Conservation (phyloP, 768 basidiomycete species). For the Steccherinum ochraceum region DNA sequence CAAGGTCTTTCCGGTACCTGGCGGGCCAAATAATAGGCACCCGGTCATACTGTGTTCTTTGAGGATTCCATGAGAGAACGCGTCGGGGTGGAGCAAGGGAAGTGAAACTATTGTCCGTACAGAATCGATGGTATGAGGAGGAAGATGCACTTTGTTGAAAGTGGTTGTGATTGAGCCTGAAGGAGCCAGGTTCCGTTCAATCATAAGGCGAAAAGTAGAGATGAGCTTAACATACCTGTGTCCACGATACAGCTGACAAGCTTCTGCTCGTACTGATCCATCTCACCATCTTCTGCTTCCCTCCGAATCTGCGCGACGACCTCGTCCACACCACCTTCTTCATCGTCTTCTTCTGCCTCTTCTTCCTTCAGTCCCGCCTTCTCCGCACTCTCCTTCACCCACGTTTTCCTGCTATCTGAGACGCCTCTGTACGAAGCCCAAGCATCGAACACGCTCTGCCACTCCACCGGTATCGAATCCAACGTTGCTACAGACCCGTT, state of each 20-base stretch:
- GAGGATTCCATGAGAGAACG: constrained; percentile 84
- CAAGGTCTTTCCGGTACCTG: constrained; percentile 88
- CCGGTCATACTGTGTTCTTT: constrained; percentile 91
- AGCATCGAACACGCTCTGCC: constrained; percentile 59
- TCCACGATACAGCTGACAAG: constrained; percentile 85
- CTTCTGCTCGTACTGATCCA: constrained; percentile 78
- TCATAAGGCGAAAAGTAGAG: too few relatives aligned
- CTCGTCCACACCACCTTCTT: constrained; percentile 43
- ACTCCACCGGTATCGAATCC: constrained; percentile 56
- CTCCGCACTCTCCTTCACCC: constrained; percentile 49
- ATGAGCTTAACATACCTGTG: constrained; percentile 54
- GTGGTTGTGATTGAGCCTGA: constrained; percentile 62
- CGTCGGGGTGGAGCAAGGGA: constrained; percentile 79
- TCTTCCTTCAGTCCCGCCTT: constrained; percentile 23
- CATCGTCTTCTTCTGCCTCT: constrained; percentile 30
- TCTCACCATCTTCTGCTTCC: constrained; percentile 65
- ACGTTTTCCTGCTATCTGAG: constrained; percentile 47
- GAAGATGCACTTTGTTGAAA: constrained; percentile 85
- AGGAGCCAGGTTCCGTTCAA: constrained; percentile 1
- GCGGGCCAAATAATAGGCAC: constrained; percentile 88
- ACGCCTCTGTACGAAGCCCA: constrained; percentile 55
- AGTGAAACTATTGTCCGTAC: constrained; percentile 88
- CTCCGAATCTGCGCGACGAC: constrained; percentile 72
- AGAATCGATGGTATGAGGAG: constrained; percentile 83
- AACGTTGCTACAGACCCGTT: constrained; percentile 30